Base-by-base conservation (phyloP, 257 asterid species). In the Nicotiana tabacum region DNA sequence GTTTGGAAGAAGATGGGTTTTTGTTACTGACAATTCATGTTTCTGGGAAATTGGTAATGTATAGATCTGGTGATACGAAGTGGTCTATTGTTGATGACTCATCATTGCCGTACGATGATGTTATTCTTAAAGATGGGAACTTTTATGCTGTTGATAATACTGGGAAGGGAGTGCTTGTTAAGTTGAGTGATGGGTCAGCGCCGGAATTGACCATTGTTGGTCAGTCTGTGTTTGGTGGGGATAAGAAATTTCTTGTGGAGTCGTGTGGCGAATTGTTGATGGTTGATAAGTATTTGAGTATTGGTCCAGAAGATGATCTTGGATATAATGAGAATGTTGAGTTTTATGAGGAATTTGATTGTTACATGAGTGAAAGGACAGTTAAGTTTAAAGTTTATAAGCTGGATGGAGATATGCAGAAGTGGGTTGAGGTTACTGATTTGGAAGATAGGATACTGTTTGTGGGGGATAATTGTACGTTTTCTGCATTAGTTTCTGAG, bases 211-310 rank as follows among this genome's bases (percentile, higher is more conserved):
- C 83, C 29, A 70, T 51, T 6, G 91, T 89, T 48, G 94, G 95
- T 0, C 37, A 81, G n/a, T 64, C 97, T 1, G 84, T 90, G 21
- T 87, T 65, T 33, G 97, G 97, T 29, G 97, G 98, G 56, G 97
- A 94, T 80, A 94, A 90, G 95, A 96, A 94, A 90, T 93, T 88
- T 80, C 88, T 96, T 16, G 94, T 96, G 86, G 92, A 88, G 66
- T 90, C 91, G 4, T 85, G 85, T 57, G 97, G 92, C 58, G 93
- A 90, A 39, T 80, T 94, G 87, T n/a, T 94, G 88, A 74, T 92
- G 64, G 97, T 93, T 16, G 97, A 92, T 83, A 91, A 87, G 92
- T 92, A 91, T 84, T 77, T 92, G 89, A 90, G 92, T 70, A 82
- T 83, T 66, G 94, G 94, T 4, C 89, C 95, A 4, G 94, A 86